Conservation (phyloP, 495 filamentous ascomycete species). For the Echria macrotheca region DNA sequence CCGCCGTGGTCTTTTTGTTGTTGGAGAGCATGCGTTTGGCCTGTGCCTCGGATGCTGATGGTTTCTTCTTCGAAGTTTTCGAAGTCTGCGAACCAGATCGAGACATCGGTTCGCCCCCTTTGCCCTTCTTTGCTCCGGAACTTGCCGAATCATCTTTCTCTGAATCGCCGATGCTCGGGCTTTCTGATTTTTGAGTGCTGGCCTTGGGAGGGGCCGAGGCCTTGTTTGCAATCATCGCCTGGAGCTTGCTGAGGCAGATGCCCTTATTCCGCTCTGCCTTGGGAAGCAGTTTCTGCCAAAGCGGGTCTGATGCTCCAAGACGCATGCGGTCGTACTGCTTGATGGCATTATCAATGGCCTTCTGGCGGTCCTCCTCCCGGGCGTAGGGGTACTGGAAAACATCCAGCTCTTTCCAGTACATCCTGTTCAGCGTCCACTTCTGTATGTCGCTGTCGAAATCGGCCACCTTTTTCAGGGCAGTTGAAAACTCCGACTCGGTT, state of each 20-base stretch:
- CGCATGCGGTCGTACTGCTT: slow-evolving; percentile 74
- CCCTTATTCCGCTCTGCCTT: slow-evolving; percentile 73
- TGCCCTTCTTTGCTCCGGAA: slow-evolving; percentile 27
- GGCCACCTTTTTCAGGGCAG: slow-evolving; percentile 55
- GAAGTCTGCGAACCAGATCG: slow-evolving; percentile 48
- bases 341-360: slow-evolving; percentile 80
- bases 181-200: slow-evolving; percentile 52
- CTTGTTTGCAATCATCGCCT: slow-evolving; percentile 54
- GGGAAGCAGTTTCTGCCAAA: slow-evolving; percentile 76
- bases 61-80: slow-evolving; percentile 55
- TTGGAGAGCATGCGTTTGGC: slow-evolving; percentile 56
- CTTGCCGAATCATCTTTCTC: slow-evolving; percentile 32
- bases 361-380: slow-evolving; percentile 60
- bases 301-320: slow-evolving; percentile 61
- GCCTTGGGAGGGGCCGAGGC: slow-evolving; percentile 55
- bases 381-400: slow-evolving; percentile 72
- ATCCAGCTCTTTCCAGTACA: slow-evolving; percentile 75
- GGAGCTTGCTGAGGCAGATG: slow-evolving; percentile 69
- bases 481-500: slow-evolving; percentile 50
- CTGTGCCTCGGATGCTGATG: slow-evolving; percentile 55
- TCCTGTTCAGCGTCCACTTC: slow-evolving; percentile 65
- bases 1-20: slow-evolving; percentile 39
- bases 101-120: slow-evolving; percentile 47
- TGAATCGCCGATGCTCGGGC: slow-evolving; percentile 48
- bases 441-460: slow-evolving; percentile 48